phyloP scores from a whole-genome alignment of 202 grass and related monocot genomes.

The Schoenoplectus tabernaemontani region DNA sequence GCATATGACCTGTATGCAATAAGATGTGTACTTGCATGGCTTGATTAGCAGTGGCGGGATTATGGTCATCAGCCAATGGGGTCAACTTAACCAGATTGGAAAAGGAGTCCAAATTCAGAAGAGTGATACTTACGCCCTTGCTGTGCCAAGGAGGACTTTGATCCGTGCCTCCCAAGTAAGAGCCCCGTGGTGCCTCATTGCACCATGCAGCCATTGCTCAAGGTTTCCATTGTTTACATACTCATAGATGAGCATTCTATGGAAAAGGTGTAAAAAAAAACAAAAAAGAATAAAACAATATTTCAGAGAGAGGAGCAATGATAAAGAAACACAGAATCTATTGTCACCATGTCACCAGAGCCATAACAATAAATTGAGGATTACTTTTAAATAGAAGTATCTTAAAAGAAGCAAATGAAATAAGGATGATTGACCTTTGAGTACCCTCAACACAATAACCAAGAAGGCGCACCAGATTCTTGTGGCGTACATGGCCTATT shows the following conservation, averaged over 20 bases:
- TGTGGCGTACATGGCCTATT: constrained; percentile 94
- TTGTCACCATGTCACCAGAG: neutral
- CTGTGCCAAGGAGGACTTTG: constrained; percentile 88
- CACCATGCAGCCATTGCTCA: constrained; percentile 94
- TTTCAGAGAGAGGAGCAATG: neutral
- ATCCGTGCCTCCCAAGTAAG: constrained; percentile 94
- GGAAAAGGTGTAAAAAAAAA: neutral
- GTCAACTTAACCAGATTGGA: neutral
- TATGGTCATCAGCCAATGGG: neutral
- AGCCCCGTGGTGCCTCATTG: constrained; percentile 63
- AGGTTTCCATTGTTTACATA: constrained; percentile 97
- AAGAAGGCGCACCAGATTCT: constrained; percentile 93
- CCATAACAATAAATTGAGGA: neutral
- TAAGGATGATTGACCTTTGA: constrained; percentile 51
- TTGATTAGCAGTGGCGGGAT: neutral
- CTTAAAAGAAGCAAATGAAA: neutral
- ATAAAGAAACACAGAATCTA: neutral
- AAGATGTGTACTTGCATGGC: neutral
- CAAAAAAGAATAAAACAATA: neutral
- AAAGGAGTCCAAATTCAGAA: neutral
- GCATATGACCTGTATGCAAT: neutral
- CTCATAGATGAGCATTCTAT: constrained; percentile 93
- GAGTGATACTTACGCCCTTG: constrained; percentile 81
- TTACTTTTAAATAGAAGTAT: neutral
- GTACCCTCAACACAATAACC: constrained; percentile 93